These are phyloP conservation scores for Phytophthora crassamura DNA, from an alignment of 352 stramenopile genomes.

Conservation along the genomic window DNA sequence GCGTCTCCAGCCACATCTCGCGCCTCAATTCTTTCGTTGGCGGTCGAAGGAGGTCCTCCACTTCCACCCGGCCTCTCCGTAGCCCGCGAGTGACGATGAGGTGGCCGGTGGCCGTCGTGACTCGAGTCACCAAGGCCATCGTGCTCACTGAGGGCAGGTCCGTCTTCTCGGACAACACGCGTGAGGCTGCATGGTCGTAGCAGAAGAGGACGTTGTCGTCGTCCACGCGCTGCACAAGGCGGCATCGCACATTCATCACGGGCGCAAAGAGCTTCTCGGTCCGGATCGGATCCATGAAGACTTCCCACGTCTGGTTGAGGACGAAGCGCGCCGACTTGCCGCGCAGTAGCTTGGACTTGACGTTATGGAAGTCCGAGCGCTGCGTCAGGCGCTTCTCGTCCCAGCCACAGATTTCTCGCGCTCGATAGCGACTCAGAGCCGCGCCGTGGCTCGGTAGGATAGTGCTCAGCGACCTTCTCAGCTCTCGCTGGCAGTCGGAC, in stretches of 20 bases:
- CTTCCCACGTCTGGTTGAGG: conserved; percentile 34
- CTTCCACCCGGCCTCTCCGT: conserved; percentile 38
- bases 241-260: conserved; percentile 32
- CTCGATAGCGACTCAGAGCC: conserved; percentile 17
- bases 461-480: conserved; percentile 16
- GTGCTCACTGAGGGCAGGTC: conserved; percentile 28
- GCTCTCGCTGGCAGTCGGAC: conserved; percentile 24
- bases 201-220: conserved; percentile 44
- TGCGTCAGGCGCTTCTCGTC: conserved; percentile 32
- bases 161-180: conserved; percentile 34
- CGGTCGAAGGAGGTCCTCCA: conserved; percentile 28
- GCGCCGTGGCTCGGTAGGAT: conserved; percentile 21
- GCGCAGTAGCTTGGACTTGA: conserved; percentile 35
- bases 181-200: conserved; percentile 36
- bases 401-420: conserved; percentile 39
- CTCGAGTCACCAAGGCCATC: conserved; percentile 35
- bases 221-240: conserved; percentile 42
- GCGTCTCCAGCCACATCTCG: conserved; percentile 35
- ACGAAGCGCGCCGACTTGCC: conserved; percentile 29
- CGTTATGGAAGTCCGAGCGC: conserved; percentile 31
- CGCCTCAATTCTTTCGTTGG: conserved; percentile 5
- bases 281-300: conserved; percentile 36
- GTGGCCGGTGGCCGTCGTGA: conserved; percentile 27
- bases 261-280: conserved; percentile 36
- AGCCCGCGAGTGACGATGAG: conserved; percentile 48